phyloP scores from a whole-genome alignment of 306 rosid species.

The Prunus persica region DNA sequence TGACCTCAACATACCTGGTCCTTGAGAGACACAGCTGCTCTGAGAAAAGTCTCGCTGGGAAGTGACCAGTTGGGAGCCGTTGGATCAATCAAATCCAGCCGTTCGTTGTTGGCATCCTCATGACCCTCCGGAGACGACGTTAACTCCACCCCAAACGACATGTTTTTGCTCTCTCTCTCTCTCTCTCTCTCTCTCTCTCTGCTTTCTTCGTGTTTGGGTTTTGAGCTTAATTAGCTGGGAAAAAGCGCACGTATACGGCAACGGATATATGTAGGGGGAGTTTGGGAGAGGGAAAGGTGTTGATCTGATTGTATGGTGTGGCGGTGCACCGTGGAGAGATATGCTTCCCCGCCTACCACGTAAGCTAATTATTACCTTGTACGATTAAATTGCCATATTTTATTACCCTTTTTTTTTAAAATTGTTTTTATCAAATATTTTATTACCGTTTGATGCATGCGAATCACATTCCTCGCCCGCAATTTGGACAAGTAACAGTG shows the following conservation, averaged over 20 bases:
- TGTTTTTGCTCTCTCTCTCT: neutral
- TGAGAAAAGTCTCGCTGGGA: constrained; percentile 41
- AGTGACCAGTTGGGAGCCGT: constrained; percentile 31
- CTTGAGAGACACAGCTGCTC: constrained; percentile 69
- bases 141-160: constrained; percentile 39
- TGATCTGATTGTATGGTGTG: neutral
- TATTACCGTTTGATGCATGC: neutral
- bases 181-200: neutral
- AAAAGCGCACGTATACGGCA: neutral
- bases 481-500: neutral
- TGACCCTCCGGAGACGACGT: constrained; percentile 32
- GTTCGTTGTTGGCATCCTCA: constrained; percentile 39
- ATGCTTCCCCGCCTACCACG: constrained; percentile 23
- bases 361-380: neutral
- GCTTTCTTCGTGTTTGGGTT: neutral
- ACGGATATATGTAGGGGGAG: neutral
- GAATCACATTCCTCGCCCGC: neutral
- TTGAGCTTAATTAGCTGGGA: neutral
- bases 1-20: constrained; percentile 43
- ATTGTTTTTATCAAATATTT: neutral
- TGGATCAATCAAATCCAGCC: constrained; percentile 40
- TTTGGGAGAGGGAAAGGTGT: neutral
- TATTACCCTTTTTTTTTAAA: too few species aligned
- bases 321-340: constrained; percentile 17
- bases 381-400: neutral